Percentiles rank a stretch among this genome's conserved stretches.
phyloP scores from a whole-genome alignment of 2,329 filamentous ascomycete genomes.

The Aspergillus neoniger region DNA sequence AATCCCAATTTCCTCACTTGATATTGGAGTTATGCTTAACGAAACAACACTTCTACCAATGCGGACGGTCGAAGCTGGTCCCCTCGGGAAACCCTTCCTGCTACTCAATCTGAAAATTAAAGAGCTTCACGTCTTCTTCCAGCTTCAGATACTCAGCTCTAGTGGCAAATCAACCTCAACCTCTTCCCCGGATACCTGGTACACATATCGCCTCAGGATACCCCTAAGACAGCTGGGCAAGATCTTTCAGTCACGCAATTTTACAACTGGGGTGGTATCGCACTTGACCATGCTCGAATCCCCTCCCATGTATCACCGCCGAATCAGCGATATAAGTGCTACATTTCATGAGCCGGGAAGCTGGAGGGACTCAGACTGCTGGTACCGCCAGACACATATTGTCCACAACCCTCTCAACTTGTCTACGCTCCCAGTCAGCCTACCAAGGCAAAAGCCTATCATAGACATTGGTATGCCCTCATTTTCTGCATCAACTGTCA shows the following conservation, averaged over 20 bases:
- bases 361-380: conserved; percentile 62
- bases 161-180: not conserved
- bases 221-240: conserved; percentile 47
- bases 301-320: conserved; percentile 50
- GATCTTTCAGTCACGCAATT: conserved; percentile 37
- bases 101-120: conserved; percentile 48
- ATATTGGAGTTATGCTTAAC: conserved; percentile 63
- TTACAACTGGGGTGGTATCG: conserved; percentile 20
- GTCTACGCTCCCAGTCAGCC: conserved; percentile 41
- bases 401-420: conserved; percentile 47
- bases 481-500: too few species aligned
- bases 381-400: conserved; percentile 67
- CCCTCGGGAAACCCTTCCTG: conserved; percentile 32
- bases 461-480: conserved; percentile 59
- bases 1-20: conserved; percentile 51
- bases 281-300: conserved; percentile 45
- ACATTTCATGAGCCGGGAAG: conserved; percentile 46
- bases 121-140: conserved; percentile 50
- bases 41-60: conserved; percentile 62
- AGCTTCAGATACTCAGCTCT: conserved; percentile 32
- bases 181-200: conserved; percentile 5
- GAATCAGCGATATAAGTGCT: conserved; percentile 31
- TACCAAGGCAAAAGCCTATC: conserved; percentile 53
- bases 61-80: conserved; percentile 45
- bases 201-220: conserved; percentile 47